Base-by-base conservation (phyloP, 2,329 filamentous ascomycete genomes). In the Talaromyces marneffei region DNA sequence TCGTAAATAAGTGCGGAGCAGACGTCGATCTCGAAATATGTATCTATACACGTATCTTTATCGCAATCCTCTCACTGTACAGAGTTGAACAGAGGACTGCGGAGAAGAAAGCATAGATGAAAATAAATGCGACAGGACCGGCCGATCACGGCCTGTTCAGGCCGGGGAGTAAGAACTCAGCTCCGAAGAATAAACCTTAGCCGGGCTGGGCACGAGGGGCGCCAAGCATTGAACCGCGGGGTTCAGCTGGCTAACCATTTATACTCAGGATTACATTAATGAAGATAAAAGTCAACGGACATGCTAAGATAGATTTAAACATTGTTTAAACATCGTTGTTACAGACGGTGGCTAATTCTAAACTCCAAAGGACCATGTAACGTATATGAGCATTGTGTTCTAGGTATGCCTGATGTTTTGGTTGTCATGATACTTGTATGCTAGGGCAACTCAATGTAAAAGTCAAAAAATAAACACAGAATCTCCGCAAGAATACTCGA, bases 121-220 rank as follows among this genome's bases (percentile, higher is more conserved):
- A 39, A 39, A 35, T 23, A 10, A 2, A 40, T 14, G 4, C 16
- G 31, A 39, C 31, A 37, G 23, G 50, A 33, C 14, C 7, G 25
- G 27, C 52, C 52, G 52, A 60, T 23, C 75, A 72, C 23, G 76
- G 62, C 31, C 50, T 33, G 73, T 25, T 23, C 76, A 73, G 23
- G 70, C 65, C 9, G 71, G 63, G 10, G 73, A 66, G 35, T 20
- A 39, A 37, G 33, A 42, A 35, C 8, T 66, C 68, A 2, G 67
- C 57, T 50, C 68, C 66, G 44, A 23, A 27, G 25, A 31, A 48
- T 3, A 48, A 27, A 46, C 42, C 20, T 27, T 46, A 27, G 46
- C 18, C 20, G 29, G 31, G 20, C 52, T 39, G 25, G 52, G 31
- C 33, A 25, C 50, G 20, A 54, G 23, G 31, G 48, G 44, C 44